phyloP scores from a whole-genome alignment of 768 basidiomycete genomes.

The Calocybe cyanea region DNA sequence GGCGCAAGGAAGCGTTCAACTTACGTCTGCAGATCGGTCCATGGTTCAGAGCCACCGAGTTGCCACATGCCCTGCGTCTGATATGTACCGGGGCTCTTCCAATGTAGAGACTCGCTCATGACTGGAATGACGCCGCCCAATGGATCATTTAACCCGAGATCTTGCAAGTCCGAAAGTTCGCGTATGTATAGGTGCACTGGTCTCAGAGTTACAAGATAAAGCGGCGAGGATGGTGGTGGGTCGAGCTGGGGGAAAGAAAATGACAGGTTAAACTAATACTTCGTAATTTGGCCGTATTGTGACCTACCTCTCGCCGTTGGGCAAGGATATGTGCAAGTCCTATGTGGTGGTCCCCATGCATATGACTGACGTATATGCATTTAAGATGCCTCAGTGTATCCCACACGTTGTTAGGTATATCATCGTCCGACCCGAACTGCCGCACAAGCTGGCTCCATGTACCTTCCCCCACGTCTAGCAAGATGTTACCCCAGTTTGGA shows the following conservation, averaged over 20 bases:
- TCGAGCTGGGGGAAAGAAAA: conserved; percentile 49
- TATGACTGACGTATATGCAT: conserved; percentile 84
- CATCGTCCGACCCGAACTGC: conserved; percentile 57
- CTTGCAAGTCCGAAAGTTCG: conserved; percentile 70
- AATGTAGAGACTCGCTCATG: conserved; percentile 53
- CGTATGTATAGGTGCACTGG: conserved; percentile 61
- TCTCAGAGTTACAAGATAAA: conserved; percentile 67
- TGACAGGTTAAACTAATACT: neutral
- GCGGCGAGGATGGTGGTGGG: conserved; percentile 54
- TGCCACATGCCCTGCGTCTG: conserved; percentile 36
- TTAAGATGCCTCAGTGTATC: conserved; percentile 64
- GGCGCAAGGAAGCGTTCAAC: conserved; percentile 6
- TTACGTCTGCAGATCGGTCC: conserved; percentile 39
- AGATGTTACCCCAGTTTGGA: conserved; percentile 64
- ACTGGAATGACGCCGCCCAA: conserved; percentile 52
- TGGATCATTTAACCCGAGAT: conserved; percentile 54
- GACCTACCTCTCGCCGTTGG: conserved; percentile 59
- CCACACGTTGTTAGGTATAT: conserved; percentile 38
- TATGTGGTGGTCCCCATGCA: conserved; percentile 91
- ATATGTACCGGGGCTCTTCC: conserved; percentile 34
- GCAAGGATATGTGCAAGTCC: conserved; percentile 74
- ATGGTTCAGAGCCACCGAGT: conserved; percentile 40
- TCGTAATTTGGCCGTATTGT: neutral
- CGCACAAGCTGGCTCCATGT: conserved; percentile 87
- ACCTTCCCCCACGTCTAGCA: conserved; percentile 92